These are phyloP conservation scores for Pleurotus sapidus DNA, from an alignment of 768 basidiomycete species.

Conservation along the genomic window DNA sequence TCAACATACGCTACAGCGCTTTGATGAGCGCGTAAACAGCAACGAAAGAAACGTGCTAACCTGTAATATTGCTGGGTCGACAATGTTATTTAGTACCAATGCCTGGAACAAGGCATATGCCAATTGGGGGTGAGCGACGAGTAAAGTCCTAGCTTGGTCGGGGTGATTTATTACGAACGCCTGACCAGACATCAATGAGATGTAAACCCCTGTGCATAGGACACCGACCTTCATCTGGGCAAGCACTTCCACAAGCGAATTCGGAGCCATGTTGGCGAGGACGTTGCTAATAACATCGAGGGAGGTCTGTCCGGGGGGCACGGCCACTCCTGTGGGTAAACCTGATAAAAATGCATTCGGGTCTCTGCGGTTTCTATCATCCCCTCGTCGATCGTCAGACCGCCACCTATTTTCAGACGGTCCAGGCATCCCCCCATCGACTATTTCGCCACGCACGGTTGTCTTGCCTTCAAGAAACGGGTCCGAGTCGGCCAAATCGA, in stretches of 20 bases:
- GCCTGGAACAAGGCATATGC: constrained; percentile 97
- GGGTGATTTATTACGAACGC: constrained; percentile 90
- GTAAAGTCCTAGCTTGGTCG: constrained; percentile 79
- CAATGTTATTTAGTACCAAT: constrained; percentile 88
- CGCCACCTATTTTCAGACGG: constrained; percentile 50
- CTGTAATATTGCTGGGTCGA: constrained; percentile 82
- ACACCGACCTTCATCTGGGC: constrained; percentile 94
- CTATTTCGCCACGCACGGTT: constrained; percentile 77
- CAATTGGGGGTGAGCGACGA: constrained; percentile 86
- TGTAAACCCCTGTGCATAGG: constrained; percentile 15
- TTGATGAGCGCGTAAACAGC: not conserved
- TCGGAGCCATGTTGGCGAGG: constrained; percentile 79
- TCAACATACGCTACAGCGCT: constrained; percentile 42
- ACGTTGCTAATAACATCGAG: constrained; percentile 85
- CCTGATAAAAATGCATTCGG: constrained; percentile 54
- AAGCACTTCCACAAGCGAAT: constrained; percentile 87
- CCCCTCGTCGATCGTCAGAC: constrained; percentile 30
- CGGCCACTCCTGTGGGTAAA: constrained; percentile 74
- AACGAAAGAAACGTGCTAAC: not conserved
- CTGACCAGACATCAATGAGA: constrained; percentile 36
- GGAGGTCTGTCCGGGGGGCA: constrained; percentile 67
- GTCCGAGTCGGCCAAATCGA: constrained; percentile 92
- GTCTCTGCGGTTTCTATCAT: constrained; percentile 24
- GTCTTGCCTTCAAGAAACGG: constrained; percentile 91
- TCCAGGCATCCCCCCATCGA: constrained; percentile 65